Evolutionary conservation across 2,329 filamentous ascomycete species (phyloP), one percentile per base, ranked within the genome.

Genomic region (Anisogramma anomala): DNA sequence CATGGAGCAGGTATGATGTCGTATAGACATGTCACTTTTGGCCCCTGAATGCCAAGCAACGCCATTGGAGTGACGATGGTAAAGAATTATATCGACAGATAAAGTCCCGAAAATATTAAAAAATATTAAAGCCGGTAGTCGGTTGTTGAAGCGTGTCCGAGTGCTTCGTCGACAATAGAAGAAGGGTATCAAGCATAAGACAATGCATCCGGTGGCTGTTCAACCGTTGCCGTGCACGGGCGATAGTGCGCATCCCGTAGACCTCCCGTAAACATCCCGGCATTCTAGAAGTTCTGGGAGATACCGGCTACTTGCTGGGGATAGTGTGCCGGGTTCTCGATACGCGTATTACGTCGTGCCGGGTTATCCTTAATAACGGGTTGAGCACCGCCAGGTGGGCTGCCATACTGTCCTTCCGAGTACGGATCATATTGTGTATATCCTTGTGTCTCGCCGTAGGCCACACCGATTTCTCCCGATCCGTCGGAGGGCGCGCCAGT

Each of bases 231-330:
- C 38, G 38, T 18, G 14, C 13, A 31, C 25, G 22, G 34, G 23
- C 23, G 35, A 18, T 26, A 17, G 14, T 8, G 35, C 39, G 32
- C 36, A 42, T 26, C 6, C 18, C 13, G 3, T 28, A 27, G 17
- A 32, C 30, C 14, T 18, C 26, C 20, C 9, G 10, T 19, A 20
- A 5, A 5, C 17, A 6, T 22, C 22, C n/a, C n/a, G n/a, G n/a
- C n/a, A n/a, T n/a, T 17, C 60, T 75, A 96, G 55, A 98, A 98
- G 62, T 98, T 98, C 64, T 96, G 91, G 23, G 91, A 84, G 54
- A 98, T 95, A 45, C 91, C 91, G 28, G 85, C 85, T 54, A 84
- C 94, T 66, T 94, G 87, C 57, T 93, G 85, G 9, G 89, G 88
- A 55, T 84, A 93, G 48, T 91, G 84, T 33, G 84, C 77, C 2